phyloP scores from a whole-genome alignment of 2,329 filamentous ascomycete genomes.

The Curvularia eragrostidis region DNA sequence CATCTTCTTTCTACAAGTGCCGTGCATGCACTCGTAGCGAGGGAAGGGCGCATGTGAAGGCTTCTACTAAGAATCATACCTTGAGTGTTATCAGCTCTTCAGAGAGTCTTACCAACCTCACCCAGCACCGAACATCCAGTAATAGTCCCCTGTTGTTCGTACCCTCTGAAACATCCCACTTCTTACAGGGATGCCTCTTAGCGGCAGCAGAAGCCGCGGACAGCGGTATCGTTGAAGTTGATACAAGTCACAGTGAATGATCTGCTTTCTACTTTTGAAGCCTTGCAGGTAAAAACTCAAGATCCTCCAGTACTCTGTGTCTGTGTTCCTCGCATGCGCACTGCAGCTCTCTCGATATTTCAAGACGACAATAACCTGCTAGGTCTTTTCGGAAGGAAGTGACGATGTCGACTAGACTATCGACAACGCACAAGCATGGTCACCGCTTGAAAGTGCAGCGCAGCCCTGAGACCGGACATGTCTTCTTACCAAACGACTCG shows the following conservation, averaged over 20 bases:
- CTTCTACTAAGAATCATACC: not conserved
- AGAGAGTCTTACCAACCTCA: not conserved
- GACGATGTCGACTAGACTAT: not conserved
- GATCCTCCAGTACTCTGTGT: not conserved
- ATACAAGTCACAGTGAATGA: not conserved
- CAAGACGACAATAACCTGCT: not conserved
- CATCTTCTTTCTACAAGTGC: not conserved
- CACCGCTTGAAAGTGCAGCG: not conserved
- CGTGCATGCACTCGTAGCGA: not conserved
- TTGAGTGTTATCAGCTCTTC: not conserved
- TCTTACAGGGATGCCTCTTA: not conserved
- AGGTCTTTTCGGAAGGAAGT: not conserved
- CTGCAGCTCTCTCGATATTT: not conserved
- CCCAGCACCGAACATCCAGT: not conserved
- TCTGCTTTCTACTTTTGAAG: not conserved
- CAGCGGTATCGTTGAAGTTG: not conserved
- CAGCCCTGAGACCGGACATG: not conserved
- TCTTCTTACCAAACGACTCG: not conserved
- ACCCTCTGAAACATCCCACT: not conserved
- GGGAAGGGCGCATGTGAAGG: not conserved
- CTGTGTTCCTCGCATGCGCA: not conserved
- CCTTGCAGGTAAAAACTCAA: not conserved
- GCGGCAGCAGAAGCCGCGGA: not conserved
- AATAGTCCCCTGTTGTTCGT: not conserved
- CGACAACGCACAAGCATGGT: not conserved